Evolutionary conservation across 805 yeast genomes (phyloP).

Genomic region (Pichia rugopelliculosa): DNA sequence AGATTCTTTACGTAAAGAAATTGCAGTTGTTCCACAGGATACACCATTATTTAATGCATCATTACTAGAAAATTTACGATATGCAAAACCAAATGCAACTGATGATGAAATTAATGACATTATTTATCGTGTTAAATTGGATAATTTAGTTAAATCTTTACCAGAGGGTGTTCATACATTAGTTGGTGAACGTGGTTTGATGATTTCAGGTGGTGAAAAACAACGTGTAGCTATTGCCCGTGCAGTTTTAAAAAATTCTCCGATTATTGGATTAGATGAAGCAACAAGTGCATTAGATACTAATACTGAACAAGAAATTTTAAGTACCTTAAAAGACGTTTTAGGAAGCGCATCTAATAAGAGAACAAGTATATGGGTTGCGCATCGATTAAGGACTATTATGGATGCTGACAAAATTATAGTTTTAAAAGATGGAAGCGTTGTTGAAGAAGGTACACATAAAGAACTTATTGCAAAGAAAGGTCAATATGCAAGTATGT

Average conservation of each 20-base stretch:
- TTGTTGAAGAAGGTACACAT: constrained; percentile 87
- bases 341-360: constrained; percentile 36
- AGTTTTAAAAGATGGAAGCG: constrained; percentile 70
- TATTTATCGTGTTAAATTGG: constrained; percentile 64
- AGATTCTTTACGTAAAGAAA: constrained; percentile 61
- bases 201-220: constrained; percentile 99
- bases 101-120: constrained; percentile 64
- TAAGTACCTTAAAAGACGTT: constrained; percentile 64
- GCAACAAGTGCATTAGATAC: constrained; percentile 97
- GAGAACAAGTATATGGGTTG: constrained; percentile 82
- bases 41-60: constrained; percentile 93
- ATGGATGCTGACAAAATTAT: constrained; percentile 93
- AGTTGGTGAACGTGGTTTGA: constrained; percentile 97
- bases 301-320: constrained; percentile 82
- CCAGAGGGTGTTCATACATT: constrained; percentile 82
- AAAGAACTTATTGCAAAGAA: constrained; percentile 43
- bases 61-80: constrained; percentile 77
- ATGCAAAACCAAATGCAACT: constrained; percentile 69
- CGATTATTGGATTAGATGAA: constrained; percentile 91
- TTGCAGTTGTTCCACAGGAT: constrained; percentile 97
- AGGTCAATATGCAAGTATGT: constrained; percentile 70
- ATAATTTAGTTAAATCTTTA: constrained; percentile 51
- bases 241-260: constrained; percentile 75
- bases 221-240: constrained; percentile 93
- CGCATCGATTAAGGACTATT: constrained; percentile 87